Evolutionary conservation across 2,329 filamentous ascomycete species (phyloP).

Genomic region (Venturia oleaginea): DNA sequence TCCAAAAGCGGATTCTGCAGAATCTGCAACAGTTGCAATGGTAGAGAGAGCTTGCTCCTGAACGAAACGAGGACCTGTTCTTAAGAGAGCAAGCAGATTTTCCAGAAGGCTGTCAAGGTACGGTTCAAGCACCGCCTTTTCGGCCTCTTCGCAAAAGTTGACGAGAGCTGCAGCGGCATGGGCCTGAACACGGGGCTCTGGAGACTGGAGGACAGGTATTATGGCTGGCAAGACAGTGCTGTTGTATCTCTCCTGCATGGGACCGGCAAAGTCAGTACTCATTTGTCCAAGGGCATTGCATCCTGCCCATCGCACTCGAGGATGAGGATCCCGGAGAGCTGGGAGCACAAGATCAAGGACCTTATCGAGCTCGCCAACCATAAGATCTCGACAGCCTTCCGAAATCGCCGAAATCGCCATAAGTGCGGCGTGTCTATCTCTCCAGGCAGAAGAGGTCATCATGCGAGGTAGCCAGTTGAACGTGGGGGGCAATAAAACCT

Average conservation of each 20-base stretch:
- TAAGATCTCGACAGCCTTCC: conserved; percentile 89
- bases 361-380: conserved; percentile 89
- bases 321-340: conserved; percentile 78
- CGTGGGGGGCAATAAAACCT: conserved; percentile 82
- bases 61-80: conserved; percentile 89
- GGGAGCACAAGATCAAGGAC: conserved; percentile 93
- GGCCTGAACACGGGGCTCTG: conserved; percentile 89
- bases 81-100: conserved; percentile 77
- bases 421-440: conserved; percentile 87
- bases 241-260: conserved; percentile 96
- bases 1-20: conserved; percentile 85
- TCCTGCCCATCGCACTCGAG: conserved; percentile 91
- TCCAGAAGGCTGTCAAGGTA: conserved; percentile 83
- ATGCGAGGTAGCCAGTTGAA: conserved; percentile 96
- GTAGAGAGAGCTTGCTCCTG: conserved; percentile 97
- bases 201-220: conserved; percentile 80
- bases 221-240: conserved; percentile 79
- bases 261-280: conserved; percentile 97
- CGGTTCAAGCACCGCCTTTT: conserved; percentile 82
- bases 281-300: conserved; percentile 99
- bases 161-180: conserved; percentile 96
- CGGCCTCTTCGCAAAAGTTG: conserved; percentile 98
- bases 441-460: conserved; percentile 93
- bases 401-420: conserved; percentile 99
- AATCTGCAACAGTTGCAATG: conserved; percentile 98